Base-by-base conservation (phyloP, 2,329 filamentous ascomycete species). In the Monosporascus sp. region DNA sequence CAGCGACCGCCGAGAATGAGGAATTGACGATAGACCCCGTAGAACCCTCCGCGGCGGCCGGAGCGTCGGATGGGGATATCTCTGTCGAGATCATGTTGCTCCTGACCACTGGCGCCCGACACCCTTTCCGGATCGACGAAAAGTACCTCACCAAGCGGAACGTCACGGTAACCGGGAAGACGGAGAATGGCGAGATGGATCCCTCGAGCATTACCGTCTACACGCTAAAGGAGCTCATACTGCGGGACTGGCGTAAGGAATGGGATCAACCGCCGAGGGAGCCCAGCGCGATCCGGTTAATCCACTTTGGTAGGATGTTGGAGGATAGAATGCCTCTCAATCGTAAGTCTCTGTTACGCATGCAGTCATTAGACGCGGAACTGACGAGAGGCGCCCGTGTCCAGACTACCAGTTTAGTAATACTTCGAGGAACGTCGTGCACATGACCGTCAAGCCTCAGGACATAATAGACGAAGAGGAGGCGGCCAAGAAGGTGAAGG, bases 131-230 rank as follows among this genome's bases (percentile, higher is more conserved):
- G 67, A 88, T 97, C 60, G 89, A 96, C 70, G 87, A 89, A 64
- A 89, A 84, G 66, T 97, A 97, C 65, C 76, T 97, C 51, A 78
- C 79, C 51, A 91, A 92, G 71, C 83, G 90, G 54, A 89, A 87
- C 61, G 89, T 96, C 51, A 81, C 81, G 47, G 82, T 94, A 1
- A 86, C 90, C 20, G 85, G 86, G 34, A 72, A 81, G 59, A 81
- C 77, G 9, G 78, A 80, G 54, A 68, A 70, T 25, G 84, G 83
- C 34, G 77, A 72, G 56, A 79, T 82, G 58, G 90, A 97, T 66
- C 91, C 91, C 1, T 92, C 90, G 67, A 89, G 86, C 66, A 90
- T 97, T 72, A 96, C 89, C 60, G 87, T 96, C 49, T 96, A 97
- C 68, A 96, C 90, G 3, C 75, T 97, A 59, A 97, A 97, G 72